Conservation (phyloP, 208 protist species). For the Crithidia expoeki region DNA sequence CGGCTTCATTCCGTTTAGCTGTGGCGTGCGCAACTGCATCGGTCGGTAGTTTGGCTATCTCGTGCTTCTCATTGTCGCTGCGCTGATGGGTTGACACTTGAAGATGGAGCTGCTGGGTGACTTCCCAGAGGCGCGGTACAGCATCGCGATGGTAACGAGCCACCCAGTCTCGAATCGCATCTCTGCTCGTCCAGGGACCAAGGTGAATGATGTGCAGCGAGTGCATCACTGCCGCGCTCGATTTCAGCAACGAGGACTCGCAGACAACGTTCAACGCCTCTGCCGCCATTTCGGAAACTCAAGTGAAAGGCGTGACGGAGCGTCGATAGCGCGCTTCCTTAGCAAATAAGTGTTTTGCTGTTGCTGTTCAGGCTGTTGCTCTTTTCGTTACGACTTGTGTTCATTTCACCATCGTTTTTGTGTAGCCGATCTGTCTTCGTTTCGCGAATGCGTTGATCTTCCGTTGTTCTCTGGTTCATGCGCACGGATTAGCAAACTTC, state of each 20-base stretch:
- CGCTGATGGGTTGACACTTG: conserved; percentile 45
- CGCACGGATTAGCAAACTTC: too few species aligned
- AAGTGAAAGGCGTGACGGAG: conserved; percentile 8
- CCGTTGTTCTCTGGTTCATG: too few species aligned
- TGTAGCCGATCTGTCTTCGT: too few species aligned
- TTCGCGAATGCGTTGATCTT: too few species aligned
- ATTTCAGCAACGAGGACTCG: conserved; percentile 20
- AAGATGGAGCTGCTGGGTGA: conserved; percentile 37
- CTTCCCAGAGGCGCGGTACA: conserved; percentile 52
- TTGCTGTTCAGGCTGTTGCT: neutral
- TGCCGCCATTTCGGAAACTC: neutral
- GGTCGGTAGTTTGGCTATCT: conserved; percentile 54
- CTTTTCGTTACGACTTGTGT: neutral
- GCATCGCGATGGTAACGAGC: conserved; percentile 51
- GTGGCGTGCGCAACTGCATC: conserved; percentile 56
- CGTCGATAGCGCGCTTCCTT: neutral
- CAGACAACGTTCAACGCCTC: conserved; percentile 9
- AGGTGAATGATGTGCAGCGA: conserved; percentile 25
- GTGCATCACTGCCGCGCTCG: conserved; percentile 14
- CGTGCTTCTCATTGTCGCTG: conserved; percentile 49
- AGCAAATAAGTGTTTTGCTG: neutral
- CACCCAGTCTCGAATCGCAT: conserved; percentile 42
- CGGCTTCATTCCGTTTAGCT: conserved; percentile 65
- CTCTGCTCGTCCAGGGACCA: conserved; percentile 22
- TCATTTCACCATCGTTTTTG: too few species aligned